A percentile compares a stretch with the other conserved stretches of the same genome.
Conservation (phyloP, 371 early-diverging fungal species). For the Paraphysoderma sedebokerense region DNA sequence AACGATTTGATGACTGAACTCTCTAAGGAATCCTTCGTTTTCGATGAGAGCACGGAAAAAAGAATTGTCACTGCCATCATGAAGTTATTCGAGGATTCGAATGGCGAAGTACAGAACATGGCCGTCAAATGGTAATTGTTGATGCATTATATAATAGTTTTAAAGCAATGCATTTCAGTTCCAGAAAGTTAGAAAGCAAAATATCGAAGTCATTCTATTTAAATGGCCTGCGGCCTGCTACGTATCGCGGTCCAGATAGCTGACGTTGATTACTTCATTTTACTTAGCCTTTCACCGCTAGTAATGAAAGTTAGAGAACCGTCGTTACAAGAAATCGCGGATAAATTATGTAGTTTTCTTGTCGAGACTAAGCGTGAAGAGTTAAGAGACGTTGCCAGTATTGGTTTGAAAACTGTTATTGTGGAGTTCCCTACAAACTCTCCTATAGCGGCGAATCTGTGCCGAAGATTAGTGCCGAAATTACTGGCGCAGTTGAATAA, state of each 20-base stretch:
- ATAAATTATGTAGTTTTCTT: slow-evolving; percentile 30
- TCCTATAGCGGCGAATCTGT: slow-evolving; percentile 26
- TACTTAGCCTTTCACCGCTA: slow-evolving; percentile 48
- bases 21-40: slow-evolving; percentile 24
- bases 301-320: slow-evolving; percentile 50
- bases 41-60: slow-evolving; percentile 46
- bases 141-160: slow-evolving; percentile 5
- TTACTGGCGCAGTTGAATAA: slow-evolving; percentile 34
- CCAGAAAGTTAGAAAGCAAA: too few species aligned
- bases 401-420: slow-evolving; percentile 67
- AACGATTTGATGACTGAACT: slow-evolving; percentile 68
- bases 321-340: slow-evolving; percentile 44
- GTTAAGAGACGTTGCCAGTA: slow-evolving; percentile 58
- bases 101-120: slow-evolving; percentile 82
- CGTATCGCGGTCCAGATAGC: too few species aligned
- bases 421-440: slow-evolving; percentile 36
- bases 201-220: too few species aligned
- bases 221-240: too few species aligned
- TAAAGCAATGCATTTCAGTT: too few species aligned
- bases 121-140: slow-evolving; percentile 60
- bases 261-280: too few species aligned
- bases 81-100: slow-evolving; percentile 58
- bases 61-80: slow-evolving; percentile 39
- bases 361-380: slow-evolving; percentile 33
- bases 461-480: slow-evolving; percentile 40